Evolutionary conservation across 164 flowering plant genomes (phyloP).

Genomic region (Chloranthus sessilifolius): DNA sequence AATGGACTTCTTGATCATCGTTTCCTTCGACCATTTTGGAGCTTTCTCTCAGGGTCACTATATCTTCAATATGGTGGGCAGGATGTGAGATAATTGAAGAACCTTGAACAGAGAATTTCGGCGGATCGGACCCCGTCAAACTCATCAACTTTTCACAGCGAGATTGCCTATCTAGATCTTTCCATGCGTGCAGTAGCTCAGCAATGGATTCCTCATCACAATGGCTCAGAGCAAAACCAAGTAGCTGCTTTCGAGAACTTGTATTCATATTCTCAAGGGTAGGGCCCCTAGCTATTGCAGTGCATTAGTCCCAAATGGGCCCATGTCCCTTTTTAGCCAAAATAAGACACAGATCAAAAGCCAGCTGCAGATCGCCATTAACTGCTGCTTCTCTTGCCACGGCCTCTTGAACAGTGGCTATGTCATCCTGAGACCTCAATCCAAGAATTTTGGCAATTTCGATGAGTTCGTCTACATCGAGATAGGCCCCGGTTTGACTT

Average conservation of each 20-base stretch:
- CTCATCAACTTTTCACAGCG: constrained; percentile 63
- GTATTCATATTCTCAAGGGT: constrained; percentile 78
- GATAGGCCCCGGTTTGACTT: constrained; percentile 76
- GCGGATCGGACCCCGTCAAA: constrained; percentile 50
- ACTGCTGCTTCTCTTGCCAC: constrained; percentile 99
- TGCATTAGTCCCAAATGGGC: constrained; percentile 87
- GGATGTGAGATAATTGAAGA: constrained; percentile 31
- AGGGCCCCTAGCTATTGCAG: constrained; percentile 95
- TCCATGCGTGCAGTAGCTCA: constrained; percentile 91
- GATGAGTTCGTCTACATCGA: constrained; percentile 87
- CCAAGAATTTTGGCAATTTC: constrained; percentile 94
- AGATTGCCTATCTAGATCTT: constrained; percentile 82
- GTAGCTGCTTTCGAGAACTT: constrained; percentile 65
- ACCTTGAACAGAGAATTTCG: constrained; percentile 35
- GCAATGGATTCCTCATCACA: constrained; percentile 92
- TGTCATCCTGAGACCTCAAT: constrained; percentile 65
- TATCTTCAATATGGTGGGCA: constrained; percentile 25
- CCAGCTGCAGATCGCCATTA: constrained; percentile 88
- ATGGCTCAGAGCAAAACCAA: constrained; percentile 90
- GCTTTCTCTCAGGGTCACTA: constrained; percentile 20
- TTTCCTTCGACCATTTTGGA: constrained; percentile 24
- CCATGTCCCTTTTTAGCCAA: constrained; percentile 90
- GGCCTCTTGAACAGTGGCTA: constrained; percentile 86
- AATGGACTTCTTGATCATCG: constrained; percentile 29
- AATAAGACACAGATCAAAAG: constrained; percentile 93